Evolutionary conservation across 192 early-diverging fungal species (phyloP).

Genomic region (Hyaloraphidium curvatum): DNA sequence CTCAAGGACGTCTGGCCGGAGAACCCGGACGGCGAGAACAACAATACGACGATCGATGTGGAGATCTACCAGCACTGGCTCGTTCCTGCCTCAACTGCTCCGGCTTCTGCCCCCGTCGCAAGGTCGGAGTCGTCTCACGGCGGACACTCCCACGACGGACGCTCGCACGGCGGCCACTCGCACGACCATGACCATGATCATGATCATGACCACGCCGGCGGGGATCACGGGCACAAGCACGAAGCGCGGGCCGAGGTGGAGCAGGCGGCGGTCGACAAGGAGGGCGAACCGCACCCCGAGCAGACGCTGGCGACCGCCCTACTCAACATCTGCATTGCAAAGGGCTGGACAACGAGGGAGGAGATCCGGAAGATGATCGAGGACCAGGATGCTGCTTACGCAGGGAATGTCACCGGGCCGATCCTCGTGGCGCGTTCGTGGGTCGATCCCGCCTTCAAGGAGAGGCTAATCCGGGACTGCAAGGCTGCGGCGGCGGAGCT

Average conservation of each 20-base stretch:
- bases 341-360: too few species aligned
- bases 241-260: not conserved
- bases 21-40: not conserved
- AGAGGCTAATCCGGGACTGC: not conserved
- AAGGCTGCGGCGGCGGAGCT: not conserved
- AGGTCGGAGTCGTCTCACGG: not conserved
- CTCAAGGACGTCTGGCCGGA: not conserved
- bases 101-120: too few species aligned
- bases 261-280: not conserved
- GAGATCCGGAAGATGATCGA: too few species aligned
- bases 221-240: not conserved
- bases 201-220: not conserved
- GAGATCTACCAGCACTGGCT: conserved; percentile 3
- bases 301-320: not conserved
- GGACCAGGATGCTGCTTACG: too few species aligned
- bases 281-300: not conserved
- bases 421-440: not conserved
- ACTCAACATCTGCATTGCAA: not conserved
- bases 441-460: not conserved
- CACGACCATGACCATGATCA: not conserved
- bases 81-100: too few species aligned
- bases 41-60: conserved; percentile 1
- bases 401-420: not conserved
- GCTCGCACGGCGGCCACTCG: too few species aligned
- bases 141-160: not conserved